Evolutionary conservation across 345 rosid species (phyloP), one percentile per base, ranked within the genome.

Genomic region (Ceriops decandra): DNA sequence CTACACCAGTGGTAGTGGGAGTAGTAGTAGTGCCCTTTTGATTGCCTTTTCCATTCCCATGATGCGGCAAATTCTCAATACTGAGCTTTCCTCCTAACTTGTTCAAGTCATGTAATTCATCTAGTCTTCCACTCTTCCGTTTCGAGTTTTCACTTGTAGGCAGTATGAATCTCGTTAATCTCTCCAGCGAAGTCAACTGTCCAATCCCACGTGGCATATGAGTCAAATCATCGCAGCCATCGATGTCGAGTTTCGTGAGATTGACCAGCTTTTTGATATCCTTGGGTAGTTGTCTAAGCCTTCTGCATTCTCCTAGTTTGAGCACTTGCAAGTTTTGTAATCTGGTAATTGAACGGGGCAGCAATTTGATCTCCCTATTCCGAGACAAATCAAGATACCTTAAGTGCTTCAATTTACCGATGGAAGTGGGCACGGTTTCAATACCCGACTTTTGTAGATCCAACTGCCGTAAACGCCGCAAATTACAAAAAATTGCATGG

Each of bases 331-430:
- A 54, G 56, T 72, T 76, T 0, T 66, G 71, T 21, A 81, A 60
- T 1, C 47, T 46, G 3, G 24, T 22, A 22, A 22, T 22, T 22
- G 24, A 22, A 22, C 24, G 24, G 24, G 24, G 24, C 24, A 22
- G 61, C 52, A 2, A 74, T 53, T 63, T 10, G 0, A 71, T 11
- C 30, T 1, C 3, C 0, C 0, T 0, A 32, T 60, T 69, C 0
- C 2, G 0, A 0, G 67, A 64, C 5, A 71, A 47, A 33, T 72
- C 59, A 5, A 81, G 82, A 68, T 63, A 69, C 16, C 71, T 63
- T 5, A 78, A 27, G 35, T 72, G 64, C 66, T 61, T 78, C 72
- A 78, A 22, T 61, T 66, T 69, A 19, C 52, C 16, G 3, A 75
- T 52, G 17, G 22, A 28, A 33, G 21, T n/a, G 4, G 82, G 77